Conservation (phyloP, 1,284 basidiomycete genomes). For the Schizopora paradoxa region DNA sequence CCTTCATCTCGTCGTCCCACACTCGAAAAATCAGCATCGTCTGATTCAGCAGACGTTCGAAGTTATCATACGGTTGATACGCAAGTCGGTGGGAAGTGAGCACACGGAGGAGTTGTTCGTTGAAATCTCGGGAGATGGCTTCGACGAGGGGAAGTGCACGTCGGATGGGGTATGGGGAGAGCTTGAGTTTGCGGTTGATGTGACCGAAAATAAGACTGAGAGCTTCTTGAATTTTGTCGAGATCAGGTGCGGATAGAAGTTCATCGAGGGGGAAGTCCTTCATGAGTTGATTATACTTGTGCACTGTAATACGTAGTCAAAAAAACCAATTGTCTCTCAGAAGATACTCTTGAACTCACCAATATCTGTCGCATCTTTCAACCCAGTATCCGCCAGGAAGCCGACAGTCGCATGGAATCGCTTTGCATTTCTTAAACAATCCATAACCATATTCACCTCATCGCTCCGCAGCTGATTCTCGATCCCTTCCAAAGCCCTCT, state of each 20-base stretch:
- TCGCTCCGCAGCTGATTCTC: constrained; percentile 89
- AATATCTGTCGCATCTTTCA: constrained; percentile 88
- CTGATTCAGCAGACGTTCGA: constrained; percentile 78
- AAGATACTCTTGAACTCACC: constrained; percentile 41
- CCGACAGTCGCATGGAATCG: constrained; percentile 97
- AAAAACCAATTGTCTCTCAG: background rate
- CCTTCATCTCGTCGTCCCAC: constrained; percentile 98
- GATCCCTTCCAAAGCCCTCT: constrained; percentile 89
- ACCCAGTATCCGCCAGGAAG: constrained; percentile 95
- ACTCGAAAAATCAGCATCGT: constrained; percentile 83
- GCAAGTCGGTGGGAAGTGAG: constrained; percentile 86
- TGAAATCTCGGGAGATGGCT: constrained; percentile 96
- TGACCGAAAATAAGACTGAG: constrained; percentile 87
- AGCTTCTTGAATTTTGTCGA: constrained; percentile 91
- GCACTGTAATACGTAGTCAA: constrained; percentile 48
- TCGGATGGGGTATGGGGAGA: constrained; percentile 94
- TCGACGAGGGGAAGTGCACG: constrained; percentile 95
- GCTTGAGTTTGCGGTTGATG: constrained; percentile 91
- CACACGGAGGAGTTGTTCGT: constrained; percentile 89
- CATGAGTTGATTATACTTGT: constrained; percentile 98
- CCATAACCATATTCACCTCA: constrained; percentile 92
- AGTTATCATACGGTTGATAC: constrained; percentile 92
- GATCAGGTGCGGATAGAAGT: constrained; percentile 90
- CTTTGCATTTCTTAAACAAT: constrained; percentile 92
- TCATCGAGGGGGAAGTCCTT: constrained; percentile 98